Conservation (phyloP, 2,329 filamentous ascomycete genomes). For the Diaporthe velutina region DNA sequence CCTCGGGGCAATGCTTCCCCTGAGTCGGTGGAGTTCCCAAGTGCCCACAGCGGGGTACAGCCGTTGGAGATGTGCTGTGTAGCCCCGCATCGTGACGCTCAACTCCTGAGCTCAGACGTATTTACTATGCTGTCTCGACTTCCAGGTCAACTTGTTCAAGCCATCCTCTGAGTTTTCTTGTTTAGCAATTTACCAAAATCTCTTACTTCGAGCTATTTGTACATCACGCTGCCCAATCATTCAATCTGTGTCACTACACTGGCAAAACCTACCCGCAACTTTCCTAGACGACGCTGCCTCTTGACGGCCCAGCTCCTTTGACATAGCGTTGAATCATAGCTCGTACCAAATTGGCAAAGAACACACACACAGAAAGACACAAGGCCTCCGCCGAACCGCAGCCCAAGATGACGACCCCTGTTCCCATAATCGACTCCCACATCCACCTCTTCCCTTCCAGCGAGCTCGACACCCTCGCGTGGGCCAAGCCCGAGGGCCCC, state of each 20-base stretch:
- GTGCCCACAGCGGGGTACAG: constrained; percentile 34
- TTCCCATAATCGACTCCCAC: constrained; percentile 87
- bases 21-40: constrained; percentile 27
- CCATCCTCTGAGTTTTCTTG: not conserved
- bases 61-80: not conserved
- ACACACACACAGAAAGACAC: no score
- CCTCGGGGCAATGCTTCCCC: constrained; percentile 31
- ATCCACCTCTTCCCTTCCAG: constrained; percentile 86
- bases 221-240: not conserved
- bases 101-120: constrained; percentile 17
- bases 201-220: not conserved
- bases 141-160: not conserved
- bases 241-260: not conserved
- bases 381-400: not conserved
- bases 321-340: not conserved
- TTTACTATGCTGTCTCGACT: not conserved
- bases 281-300: not conserved
- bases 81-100: constrained; percentile 32
- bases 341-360: not conserved
- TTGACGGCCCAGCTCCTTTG: not conserved
- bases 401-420: constrained; percentile 41
- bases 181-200: not conserved
- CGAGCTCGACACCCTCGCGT: constrained; percentile 76
- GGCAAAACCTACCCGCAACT: no score
- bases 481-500: constrained; percentile 72